These are phyloP conservation scores for Eremothecium sinecaudum DNA, from an alignment of 1,139 yeast species.

Conservation along the genomic window DNA sequence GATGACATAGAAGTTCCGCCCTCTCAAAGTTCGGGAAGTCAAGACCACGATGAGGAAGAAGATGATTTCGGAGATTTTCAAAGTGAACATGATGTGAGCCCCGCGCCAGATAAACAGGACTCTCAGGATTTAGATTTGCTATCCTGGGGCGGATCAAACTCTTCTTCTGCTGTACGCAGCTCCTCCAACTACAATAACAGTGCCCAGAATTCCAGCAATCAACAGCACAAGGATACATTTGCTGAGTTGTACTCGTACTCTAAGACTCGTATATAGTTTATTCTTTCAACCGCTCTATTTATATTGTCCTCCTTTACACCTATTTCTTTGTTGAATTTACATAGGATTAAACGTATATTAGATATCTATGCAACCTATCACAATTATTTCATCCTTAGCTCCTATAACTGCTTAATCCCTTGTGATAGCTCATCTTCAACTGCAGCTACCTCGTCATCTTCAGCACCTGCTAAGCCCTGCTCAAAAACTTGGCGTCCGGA, in stretches of 20 bases:
- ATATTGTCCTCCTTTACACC: not conserved
- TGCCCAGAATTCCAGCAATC: not conserved
- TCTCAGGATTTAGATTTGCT: no score
- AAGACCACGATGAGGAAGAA: constrained; percentile 18
- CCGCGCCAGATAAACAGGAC: constrained; percentile 4
- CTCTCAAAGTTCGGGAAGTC: no score
- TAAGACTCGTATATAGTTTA: constrained; percentile 24
- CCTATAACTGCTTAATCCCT: constrained; percentile 9
- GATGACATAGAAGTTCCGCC: constrained; percentile 14
- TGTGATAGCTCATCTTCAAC: constrained; percentile 28
- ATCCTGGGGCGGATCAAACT: constrained; percentile 12
- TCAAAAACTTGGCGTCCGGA: constrained; percentile 89
- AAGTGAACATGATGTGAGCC: constrained; percentile 20
- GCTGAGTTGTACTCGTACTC: constrained; percentile 29
- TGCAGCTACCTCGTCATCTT: constrained; percentile 45
- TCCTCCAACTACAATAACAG: constrained; percentile 2
- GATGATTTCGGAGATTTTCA: constrained; percentile 34
- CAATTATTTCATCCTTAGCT: constrained; percentile 4
- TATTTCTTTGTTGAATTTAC: not conserved
- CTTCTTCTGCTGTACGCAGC: no score
- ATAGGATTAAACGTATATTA: no score
- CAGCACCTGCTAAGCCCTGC: constrained; percentile 67
- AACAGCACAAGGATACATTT: constrained; percentile 23
- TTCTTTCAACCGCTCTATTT: not conserved
- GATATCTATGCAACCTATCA: not conserved